Conservation (phyloP, 768 basidiomycete genomes). For the Gloeopeniophorella convolvens region DNA sequence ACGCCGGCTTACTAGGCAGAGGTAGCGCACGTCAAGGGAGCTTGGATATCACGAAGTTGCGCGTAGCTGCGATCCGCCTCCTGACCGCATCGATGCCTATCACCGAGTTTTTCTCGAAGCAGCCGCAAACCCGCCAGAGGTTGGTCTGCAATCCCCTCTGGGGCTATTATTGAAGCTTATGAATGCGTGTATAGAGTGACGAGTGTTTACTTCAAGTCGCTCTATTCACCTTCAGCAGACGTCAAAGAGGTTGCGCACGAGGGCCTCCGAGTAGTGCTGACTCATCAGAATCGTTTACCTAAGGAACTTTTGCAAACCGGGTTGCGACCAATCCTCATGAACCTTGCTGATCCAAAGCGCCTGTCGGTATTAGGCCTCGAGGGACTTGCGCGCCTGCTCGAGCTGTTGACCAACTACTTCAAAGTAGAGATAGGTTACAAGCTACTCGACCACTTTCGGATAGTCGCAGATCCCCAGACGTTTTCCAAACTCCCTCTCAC, state of each 20-base stretch:
- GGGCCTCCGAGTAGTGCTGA: slow-evolving; percentile 81
- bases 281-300: slow-evolving; percentile 85
- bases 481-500: slow-evolving; percentile 74
- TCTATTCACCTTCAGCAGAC: slow-evolving; percentile 86
- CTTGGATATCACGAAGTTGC: slow-evolving; percentile 79
- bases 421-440: slow-evolving; percentile 99
- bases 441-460: slow-evolving; percentile 91
- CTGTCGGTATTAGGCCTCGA: slow-evolving; percentile 89
- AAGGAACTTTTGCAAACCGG: slow-evolving; percentile 95
- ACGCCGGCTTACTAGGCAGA: slow-evolving; percentile 71
- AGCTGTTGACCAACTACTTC: slow-evolving; percentile 97
- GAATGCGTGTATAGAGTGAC: slow-evolving; percentile 57
- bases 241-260: slow-evolving; percentile 96
- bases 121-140: slow-evolving; percentile 81
- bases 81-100: slow-evolving; percentile 92
- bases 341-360: slow-evolving; percentile 92
- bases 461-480: slow-evolving; percentile 82
- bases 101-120: slow-evolving; percentile 87
- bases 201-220: slow-evolving; percentile 94
- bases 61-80: slow-evolving; percentile 90
- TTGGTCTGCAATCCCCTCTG: slow-evolving; percentile 28
- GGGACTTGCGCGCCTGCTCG: slow-evolving; percentile 87
- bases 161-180: slow-evolving; percentile 1
- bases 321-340: slow-evolving; percentile 93
- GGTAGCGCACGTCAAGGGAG: slow-evolving; percentile 69